These are phyloP conservation scores for Fibroporia radiculosa DNA, from an alignment of 768 basidiomycete genomes.

Conservation along the genomic window DNA sequence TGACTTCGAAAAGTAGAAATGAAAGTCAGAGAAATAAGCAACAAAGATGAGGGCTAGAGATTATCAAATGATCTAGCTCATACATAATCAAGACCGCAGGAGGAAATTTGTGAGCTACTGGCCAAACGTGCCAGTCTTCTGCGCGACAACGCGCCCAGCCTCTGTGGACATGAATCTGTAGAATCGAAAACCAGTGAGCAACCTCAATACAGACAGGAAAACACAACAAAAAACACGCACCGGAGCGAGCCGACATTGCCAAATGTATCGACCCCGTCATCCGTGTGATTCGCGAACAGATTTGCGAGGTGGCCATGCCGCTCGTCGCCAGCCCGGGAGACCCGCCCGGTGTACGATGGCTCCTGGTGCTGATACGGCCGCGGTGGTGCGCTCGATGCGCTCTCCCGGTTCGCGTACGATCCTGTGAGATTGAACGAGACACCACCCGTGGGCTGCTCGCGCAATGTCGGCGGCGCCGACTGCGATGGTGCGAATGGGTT, in stretches of 20 bases:
- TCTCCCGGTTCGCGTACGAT: constrained; percentile 8
- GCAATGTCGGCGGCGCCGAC: constrained; percentile 34
- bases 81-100: too few species aligned
- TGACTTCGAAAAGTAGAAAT: too few species aligned
- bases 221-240: constrained; percentile 21
- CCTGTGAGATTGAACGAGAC: constrained; percentile 14
- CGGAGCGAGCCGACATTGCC: constrained; percentile 76
- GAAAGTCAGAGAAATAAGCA: too few species aligned
- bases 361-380: constrained; percentile 20
- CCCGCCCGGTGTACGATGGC: not conserved
- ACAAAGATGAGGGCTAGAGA: too few species aligned
- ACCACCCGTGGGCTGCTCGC: constrained; percentile 15
- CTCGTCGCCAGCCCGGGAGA: constrained; percentile 45
- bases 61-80: too few species aligned
- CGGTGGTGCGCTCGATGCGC: constrained; percentile 4
- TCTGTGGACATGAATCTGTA: constrained; percentile 14
- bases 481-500: constrained; percentile 22
- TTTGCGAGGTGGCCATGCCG: constrained; percentile 61
- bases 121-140: constrained; percentile 15
- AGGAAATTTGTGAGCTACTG: too few species aligned
- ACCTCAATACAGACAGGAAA: not conserved
- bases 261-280: constrained; percentile 90
- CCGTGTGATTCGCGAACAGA: constrained; percentile 72
- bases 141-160: constrained; percentile 15
- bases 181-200: not conserved